Conservation (phyloP, 176 grass and related monocot species). For the Cenchrus fungigraminus region DNA sequence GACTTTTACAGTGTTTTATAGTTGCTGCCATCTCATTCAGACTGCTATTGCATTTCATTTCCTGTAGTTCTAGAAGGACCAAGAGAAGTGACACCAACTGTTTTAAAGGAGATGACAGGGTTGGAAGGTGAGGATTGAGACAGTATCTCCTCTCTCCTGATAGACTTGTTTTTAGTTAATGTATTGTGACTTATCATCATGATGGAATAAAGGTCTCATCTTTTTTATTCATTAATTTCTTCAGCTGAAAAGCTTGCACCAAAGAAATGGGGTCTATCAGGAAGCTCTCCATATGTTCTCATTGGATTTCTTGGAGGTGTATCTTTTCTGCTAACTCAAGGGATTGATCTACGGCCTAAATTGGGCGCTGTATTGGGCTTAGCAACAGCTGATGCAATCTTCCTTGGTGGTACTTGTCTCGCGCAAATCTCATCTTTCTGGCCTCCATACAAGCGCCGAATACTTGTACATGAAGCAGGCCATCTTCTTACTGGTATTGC, state of each 20-base stretch:
- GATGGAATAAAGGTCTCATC: background rate
- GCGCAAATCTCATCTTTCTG: conserved; percentile 90
- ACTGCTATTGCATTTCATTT: conserved; percentile 11
- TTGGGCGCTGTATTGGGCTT: conserved; percentile 74
- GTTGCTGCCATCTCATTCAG: background rate
- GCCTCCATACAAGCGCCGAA: conserved; percentile 80
- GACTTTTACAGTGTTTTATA: background rate
- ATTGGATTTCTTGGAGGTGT: conserved; percentile 68
- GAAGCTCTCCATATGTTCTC: conserved; percentile 69
- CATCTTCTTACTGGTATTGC: conserved; percentile 84
- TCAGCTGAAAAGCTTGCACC: conserved; percentile 83
- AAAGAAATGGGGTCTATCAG: conserved; percentile 85
- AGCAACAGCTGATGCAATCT: conserved; percentile 67
- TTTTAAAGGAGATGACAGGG: conserved; percentile 83
- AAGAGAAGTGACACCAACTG: conserved; percentile 81
- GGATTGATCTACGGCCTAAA: conserved; percentile 78
- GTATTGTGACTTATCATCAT: background rate
- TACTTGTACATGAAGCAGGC: conserved; percentile 94
- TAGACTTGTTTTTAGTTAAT: conserved; percentile 12
- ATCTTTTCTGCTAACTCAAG: conserved; percentile 78
- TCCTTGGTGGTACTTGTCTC: conserved; percentile 77
- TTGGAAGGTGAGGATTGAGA: conserved; percentile 72
- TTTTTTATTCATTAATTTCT: conserved; percentile 30
- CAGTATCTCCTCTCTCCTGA: conserved; percentile 4
- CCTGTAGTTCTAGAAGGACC: conserved; percentile 83